Evolutionary conservation across 2,329 filamentous ascomycete genomes (phyloP).

Genomic region (Colletotrichum magnum): DNA sequence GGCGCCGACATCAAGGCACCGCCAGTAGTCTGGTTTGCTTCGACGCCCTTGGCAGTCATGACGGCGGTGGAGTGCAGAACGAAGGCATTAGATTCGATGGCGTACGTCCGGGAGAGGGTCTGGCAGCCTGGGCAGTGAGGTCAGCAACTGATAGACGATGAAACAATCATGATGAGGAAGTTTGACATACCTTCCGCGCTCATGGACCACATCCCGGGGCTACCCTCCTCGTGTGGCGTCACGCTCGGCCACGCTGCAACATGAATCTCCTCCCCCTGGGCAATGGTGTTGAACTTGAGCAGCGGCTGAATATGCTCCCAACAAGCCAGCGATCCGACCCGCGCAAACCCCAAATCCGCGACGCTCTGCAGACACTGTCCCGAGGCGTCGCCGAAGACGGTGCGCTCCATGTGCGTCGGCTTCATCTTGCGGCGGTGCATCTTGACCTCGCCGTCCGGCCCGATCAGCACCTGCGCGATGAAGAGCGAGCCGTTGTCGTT

Average conservation of each 20-base stretch:
- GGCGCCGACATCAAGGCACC: constrained; percentile 55
- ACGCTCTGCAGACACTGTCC: constrained; percentile 56
- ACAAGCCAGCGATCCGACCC: constrained; percentile 68
- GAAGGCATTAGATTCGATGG: constrained; percentile 59
- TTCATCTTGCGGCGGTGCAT: constrained; percentile 64
- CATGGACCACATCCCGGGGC: constrained; percentile 35
- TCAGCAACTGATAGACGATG: constrained; percentile 40
- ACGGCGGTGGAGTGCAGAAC: constrained; percentile 57
- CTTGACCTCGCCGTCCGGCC: constrained; percentile 54
- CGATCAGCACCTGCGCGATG: constrained; percentile 62
- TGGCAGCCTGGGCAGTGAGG: constrained; percentile 51
- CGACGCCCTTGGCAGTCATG: constrained; percentile 55
- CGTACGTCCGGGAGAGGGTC: constrained; percentile 53
- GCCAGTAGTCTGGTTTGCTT: constrained; percentile 55
- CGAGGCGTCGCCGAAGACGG: constrained; percentile 51
- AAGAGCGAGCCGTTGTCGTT: constrained; percentile 61
- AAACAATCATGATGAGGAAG: constrained; percentile 49
- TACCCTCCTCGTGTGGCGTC: constrained; percentile 25
- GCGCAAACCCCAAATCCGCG: constrained; percentile 63
- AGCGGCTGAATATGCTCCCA: constrained; percentile 71
- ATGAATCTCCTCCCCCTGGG: constrained; percentile 48
- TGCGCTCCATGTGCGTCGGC: constrained; percentile 67
- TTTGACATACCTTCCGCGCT: constrained; percentile 35
- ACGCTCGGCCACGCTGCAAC: constrained; percentile 47
- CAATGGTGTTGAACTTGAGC: constrained; percentile 50